Conservation (phyloP, 768 basidiomycete species). For the Podaxis sp. region DNA sequence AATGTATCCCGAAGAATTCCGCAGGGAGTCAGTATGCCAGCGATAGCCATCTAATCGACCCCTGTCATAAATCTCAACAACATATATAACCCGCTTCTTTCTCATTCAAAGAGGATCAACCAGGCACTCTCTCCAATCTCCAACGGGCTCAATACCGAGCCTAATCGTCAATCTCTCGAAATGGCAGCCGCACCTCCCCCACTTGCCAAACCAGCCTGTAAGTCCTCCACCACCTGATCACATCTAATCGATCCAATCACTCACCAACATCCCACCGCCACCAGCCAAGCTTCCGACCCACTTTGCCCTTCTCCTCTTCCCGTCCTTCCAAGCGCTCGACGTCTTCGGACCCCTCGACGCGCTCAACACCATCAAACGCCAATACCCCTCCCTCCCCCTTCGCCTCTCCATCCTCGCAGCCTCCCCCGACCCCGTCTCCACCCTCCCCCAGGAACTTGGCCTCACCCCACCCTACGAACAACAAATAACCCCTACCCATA, state of each 20-base stretch:
- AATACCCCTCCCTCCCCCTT: slow-evolving; percentile 21
- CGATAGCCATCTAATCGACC: not conserved
- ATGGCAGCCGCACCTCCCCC: slow-evolving; percentile 13
- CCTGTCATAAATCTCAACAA: not conserved
- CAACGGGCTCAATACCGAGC: not conserved
- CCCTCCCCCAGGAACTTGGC: slow-evolving; percentile 17
- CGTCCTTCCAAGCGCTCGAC: slow-evolving; percentile 35
- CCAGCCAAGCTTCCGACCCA: slow-evolving; percentile 24
- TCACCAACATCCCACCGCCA: not conserved
- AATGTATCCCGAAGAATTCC: not conserved
- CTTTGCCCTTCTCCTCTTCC: slow-evolving; percentile 31
- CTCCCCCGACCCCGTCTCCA: slow-evolving; percentile 34
- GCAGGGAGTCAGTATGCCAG: not conserved
- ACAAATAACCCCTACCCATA: slow-evolving; percentile 40
- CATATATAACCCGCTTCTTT: not conserved
- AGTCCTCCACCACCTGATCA: not conserved
- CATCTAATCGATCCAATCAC: slow-evolving; percentile 8
- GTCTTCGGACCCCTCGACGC: slow-evolving; percentile 36
- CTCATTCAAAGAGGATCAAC: not conserved
- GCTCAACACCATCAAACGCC: slow-evolving; percentile 29
- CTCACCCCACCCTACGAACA: slow-evolving; percentile 28
- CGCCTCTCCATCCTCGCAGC: slow-evolving; percentile 31
- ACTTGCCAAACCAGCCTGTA: slow-evolving; percentile 11
- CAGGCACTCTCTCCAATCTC: not conserved
- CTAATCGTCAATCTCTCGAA: not conserved